Percentiles rank a stretch among this genome's conserved stretches.
These are phyloP conservation scores for Diaporthe aspalathi DNA, from an alignment of 2,329 filamentous ascomycete species.

Conservation along the genomic window DNA sequence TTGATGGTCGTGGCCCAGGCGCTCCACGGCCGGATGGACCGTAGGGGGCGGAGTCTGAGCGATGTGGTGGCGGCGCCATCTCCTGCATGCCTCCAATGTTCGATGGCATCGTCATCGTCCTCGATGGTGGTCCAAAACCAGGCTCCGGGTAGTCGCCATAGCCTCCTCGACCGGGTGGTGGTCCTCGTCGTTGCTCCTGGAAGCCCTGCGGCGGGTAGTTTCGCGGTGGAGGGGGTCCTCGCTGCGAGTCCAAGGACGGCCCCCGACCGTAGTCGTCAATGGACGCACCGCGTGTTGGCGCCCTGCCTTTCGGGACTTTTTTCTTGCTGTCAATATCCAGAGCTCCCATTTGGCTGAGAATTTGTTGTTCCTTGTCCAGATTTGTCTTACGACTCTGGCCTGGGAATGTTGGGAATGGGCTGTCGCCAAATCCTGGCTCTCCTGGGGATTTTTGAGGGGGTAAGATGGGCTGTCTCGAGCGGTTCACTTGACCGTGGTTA, in stretches of 20 bases:
- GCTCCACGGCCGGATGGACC: constrained; percentile 57
- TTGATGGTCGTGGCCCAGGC: constrained; percentile 64
- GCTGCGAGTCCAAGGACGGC: constrained; percentile 51
- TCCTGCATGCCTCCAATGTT: constrained; percentile 54
- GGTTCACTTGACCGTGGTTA: constrained; percentile 42
- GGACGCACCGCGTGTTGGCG: constrained; percentile 42
- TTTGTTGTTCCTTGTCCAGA: constrained; percentile 54
- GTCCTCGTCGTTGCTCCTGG: constrained; percentile 51
- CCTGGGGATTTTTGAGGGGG: constrained; percentile 37
- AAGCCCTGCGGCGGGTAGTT: constrained; percentile 53
- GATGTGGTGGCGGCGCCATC: constrained; percentile 49
- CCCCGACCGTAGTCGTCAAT: constrained; percentile 46
- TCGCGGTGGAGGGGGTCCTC: constrained; percentile 50
- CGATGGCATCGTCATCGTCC: constrained; percentile 72
- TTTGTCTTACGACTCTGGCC: constrained; percentile 54
- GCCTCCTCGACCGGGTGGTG: constrained; percentile 46
- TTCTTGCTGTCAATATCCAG: constrained; percentile 50
- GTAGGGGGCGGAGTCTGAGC: constrained; percentile 59
- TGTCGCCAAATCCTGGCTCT: constrained; percentile 52
- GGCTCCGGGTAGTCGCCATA: constrained; percentile 54
- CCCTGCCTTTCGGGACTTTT: constrained; percentile 36
- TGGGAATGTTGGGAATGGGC: constrained; percentile 57
- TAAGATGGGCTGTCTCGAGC: constrained; percentile 46
- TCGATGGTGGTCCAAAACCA: constrained; percentile 62
- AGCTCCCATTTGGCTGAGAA: constrained; percentile 55